Conservation (phyloP, 306 rosid species). For the Trifolium subterraneum region DNA sequence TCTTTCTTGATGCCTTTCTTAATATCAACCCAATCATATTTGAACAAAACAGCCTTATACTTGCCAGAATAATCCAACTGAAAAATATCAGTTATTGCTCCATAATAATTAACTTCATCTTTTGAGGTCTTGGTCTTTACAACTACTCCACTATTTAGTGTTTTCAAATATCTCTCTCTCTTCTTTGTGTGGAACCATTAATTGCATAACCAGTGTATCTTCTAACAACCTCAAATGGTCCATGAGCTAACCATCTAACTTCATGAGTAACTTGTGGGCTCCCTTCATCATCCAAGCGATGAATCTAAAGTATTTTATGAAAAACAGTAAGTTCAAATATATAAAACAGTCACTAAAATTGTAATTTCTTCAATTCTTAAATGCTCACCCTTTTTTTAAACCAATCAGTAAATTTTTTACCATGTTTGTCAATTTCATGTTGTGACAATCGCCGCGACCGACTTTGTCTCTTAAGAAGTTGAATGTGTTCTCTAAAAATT, state of each 20-base stretch:
- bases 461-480: neutral
- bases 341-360: neutral
- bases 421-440: neutral
- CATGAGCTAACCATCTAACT: neutral
- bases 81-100: too few species aligned
- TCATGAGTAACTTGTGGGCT: neutral
- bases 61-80: too few species aligned
- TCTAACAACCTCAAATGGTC: neutral
- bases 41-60: too few species aligned
- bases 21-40: too few species aligned
- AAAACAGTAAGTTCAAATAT: neutral
- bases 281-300: neutral
- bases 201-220: neutral
- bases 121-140: too few species aligned
- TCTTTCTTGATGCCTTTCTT: too few species aligned
- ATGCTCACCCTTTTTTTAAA: neutral
- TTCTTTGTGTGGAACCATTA: neutral
- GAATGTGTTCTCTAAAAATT: constrained; percentile 8
- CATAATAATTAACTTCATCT: too few species aligned
- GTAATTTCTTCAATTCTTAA: too few species aligned
- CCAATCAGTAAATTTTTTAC: neutral
- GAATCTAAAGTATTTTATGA: neutral
- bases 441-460: neutral
- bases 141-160: neutral
- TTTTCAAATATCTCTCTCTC: neutral